phyloP scores from a whole-genome alignment of 495 filamentous ascomycete genomes.

The Penicillium psychrofluorescens region DNA sequence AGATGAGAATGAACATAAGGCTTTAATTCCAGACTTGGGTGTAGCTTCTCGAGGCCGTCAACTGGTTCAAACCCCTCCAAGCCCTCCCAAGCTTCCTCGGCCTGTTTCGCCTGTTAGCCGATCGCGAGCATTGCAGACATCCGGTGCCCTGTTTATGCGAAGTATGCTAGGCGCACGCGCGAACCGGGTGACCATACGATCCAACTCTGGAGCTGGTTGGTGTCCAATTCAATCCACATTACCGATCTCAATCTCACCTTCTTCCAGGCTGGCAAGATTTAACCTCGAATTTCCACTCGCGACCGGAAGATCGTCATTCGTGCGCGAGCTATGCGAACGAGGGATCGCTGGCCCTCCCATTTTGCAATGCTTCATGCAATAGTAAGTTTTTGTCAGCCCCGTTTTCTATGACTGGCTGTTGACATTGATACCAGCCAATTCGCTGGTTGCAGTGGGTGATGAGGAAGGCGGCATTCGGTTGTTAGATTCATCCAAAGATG shows the following conservation, averaged over 20 bases:
- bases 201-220: conserved; percentile 38
- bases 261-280: conserved; percentile 61
- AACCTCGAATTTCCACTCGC: conserved; percentile 65
- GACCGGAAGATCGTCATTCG: conserved; percentile 56
- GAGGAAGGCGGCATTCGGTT: conserved; percentile 80
- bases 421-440: conserved; percentile 47
- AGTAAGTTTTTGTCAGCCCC: conserved; percentile 44
- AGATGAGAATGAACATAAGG: conserved; percentile 27
- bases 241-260: conserved; percentile 7
- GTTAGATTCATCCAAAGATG: conserved; percentile 62
- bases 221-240: conserved; percentile 2
- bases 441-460: conserved; percentile 79
- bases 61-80: conserved; percentile 7
- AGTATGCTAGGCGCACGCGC: conserved; percentile 28
- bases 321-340: conserved; percentile 46
- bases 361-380: conserved; percentile 69
- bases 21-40: conserved; percentile 24
- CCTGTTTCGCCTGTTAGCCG: conserved; percentile 32
- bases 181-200: conserved; percentile 28
- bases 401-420: too few species aligned
- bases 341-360: conserved; percentile 59
- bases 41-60: conserved; percentile 7
- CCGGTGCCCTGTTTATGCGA: conserved; percentile 34
- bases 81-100: conserved; percentile 13
- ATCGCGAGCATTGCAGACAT: conserved; percentile 35